Evolutionary conservation across 495 filamentous ascomycete genomes (phyloP), one percentile per base, ranked within the genome.

Genomic region (Cetradonia linearis): DNA sequence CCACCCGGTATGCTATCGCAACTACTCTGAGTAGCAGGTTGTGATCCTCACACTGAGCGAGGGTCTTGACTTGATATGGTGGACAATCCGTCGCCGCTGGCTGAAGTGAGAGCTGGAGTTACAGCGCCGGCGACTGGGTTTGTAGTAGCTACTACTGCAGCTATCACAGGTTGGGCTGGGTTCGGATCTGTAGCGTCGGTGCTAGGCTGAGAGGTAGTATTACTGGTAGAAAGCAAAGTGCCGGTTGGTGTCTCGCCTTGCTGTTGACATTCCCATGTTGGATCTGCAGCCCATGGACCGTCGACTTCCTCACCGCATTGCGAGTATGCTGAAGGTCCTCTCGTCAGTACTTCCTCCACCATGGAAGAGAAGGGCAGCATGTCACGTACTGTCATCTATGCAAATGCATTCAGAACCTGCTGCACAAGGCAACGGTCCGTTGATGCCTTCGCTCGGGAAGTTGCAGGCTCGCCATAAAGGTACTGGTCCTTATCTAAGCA

Each of bases 381-480:
- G 23, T 28, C 8, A 54, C 59, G 38, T 55, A 61, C 59, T 61
- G 16, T 54, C 37, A 25, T 61, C 59, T 33, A 55, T 61, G 27
- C 59, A 61, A 27, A 61, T 61, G 33, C 59, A 61, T 55, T 59
- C 57, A 14, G 49, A 46, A 20, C 50, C 59, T 20, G 37, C 8
- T 3, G 38, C 50, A 37, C 59, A 61, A 14, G 59, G 38, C 52
- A 61, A 42, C 33, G 59, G 59, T 38, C 50, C 59, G 16, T 48
- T 47, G 36, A 61, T 48, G 50, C 59, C 59, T 61, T 61, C 37
- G 20, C 59, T 61, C 2, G 59, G 59, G 36, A 34, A 61, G 31
- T 61, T 55, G 31, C 59, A 61, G 9, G 59, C 25, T 5, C 28
- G 25, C 59, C 59, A 61, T 27, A 61, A 44, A 10, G 50, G 18